Percentiles rank a stretch among this genome's conserved stretches.
phyloP scores from a whole-genome alignment of 2,329 filamentous ascomycete species.

The Sarocladium oryzae region DNA sequence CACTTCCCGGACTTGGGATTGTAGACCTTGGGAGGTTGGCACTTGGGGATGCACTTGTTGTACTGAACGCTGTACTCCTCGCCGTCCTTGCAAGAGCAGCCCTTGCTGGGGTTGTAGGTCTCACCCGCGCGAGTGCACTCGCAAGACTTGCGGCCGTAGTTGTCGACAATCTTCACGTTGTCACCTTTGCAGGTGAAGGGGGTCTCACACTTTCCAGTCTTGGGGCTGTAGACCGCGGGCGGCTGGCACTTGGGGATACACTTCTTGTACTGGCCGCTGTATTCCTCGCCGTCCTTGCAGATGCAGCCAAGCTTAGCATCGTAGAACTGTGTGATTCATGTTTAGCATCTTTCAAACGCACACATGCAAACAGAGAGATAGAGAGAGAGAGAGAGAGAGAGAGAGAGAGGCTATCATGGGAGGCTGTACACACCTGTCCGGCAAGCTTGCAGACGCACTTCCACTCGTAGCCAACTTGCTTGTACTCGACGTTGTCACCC shows the following conservation, averaged over 20 bases:
- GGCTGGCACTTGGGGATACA: neutral
- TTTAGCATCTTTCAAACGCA: too few relatives aligned
- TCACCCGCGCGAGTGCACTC: neutral
- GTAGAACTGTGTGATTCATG: too few relatives aligned
- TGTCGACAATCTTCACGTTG: neutral
- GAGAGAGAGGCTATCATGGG: too few relatives aligned
- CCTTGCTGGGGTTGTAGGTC: neutral
- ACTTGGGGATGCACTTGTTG: neutral
- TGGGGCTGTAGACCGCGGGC: neutral
- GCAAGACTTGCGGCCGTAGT: neutral
- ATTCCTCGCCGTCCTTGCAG: neutral
- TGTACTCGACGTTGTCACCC: neutral
- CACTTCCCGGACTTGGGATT: neutral
- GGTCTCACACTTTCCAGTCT: neutral
- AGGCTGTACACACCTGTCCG: neutral
- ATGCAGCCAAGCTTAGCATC: neutral
- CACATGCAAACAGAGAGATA: too few relatives aligned
- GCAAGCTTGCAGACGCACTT: neutral
- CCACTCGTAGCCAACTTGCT: neutral
- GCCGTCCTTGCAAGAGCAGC: neutral
- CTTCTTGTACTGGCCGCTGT: neutral
- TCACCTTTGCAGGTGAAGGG: constrained; percentile 4
- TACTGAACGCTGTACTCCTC: neutral
- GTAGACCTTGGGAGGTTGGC: neutral
- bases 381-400: too few relatives aligned